Percentiles rank a stretch among this genome's conserved stretches.
Conservation (phyloP, 2,329 filamentous ascomycete genomes). For the Thielaviopsis ethacetica region DNA sequence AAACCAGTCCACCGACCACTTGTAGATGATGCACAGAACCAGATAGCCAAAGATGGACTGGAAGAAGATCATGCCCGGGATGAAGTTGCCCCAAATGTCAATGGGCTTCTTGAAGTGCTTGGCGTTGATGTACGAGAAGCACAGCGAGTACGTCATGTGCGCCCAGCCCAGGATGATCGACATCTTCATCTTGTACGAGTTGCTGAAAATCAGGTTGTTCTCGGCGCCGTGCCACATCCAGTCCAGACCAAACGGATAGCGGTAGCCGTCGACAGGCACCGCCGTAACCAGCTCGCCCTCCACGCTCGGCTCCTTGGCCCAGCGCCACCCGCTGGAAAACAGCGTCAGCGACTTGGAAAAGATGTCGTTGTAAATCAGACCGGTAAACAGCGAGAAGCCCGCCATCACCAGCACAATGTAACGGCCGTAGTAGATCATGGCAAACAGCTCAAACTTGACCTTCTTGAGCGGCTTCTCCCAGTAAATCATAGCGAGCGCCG, state of each 20-base stretch:
- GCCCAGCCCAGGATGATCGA: constrained; percentile 94
- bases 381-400: constrained; percentile 90
- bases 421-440: constrained; percentile 96
- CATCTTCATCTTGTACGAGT: constrained; percentile 99
- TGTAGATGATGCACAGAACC: constrained; percentile 86
- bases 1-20: constrained; percentile 84
- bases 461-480: constrained; percentile 91
- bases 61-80: constrained; percentile 99
- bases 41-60: constrained; percentile 97
- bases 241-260: constrained; percentile 90
- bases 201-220: constrained; percentile 87
- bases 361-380: constrained; percentile 91
- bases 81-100: constrained; percentile 93
- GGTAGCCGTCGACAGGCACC: constrained; percentile 54
- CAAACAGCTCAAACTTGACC: constrained; percentile 81
- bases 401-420: constrained; percentile 99
- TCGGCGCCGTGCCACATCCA: constrained; percentile 95
- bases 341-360: constrained; percentile 88
- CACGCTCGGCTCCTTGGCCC: constrained; percentile 41
- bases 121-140: constrained; percentile 83
- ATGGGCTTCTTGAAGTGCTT: constrained; percentile 88
- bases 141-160: constrained; percentile 97
- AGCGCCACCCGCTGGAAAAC: constrained; percentile 83
- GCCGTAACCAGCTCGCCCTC: constrained; percentile 49
- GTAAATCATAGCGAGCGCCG: constrained; percentile 85